phyloP scores from a whole-genome alignment of 2,329 filamentous ascomycete species.

The Fragosphaeria purpurea region DNA sequence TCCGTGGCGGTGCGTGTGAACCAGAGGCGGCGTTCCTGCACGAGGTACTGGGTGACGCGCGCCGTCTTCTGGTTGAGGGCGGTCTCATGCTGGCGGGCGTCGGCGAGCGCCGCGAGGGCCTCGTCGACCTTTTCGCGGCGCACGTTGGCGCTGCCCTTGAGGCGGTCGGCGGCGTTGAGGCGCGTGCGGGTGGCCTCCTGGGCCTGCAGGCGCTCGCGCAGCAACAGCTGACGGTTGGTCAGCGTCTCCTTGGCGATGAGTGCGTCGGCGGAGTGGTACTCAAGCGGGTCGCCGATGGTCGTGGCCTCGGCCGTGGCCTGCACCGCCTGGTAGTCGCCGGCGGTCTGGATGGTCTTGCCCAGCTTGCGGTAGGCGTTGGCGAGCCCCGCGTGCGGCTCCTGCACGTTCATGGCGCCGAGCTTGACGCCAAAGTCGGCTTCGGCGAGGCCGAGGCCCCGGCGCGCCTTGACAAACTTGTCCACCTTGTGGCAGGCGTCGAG shows the following conservation, averaged over 20 bases:
- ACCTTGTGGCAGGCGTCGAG: slow-evolving; percentile 98
- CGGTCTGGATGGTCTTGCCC: slow-evolving; percentile 84
- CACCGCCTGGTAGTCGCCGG: slow-evolving; percentile 90
- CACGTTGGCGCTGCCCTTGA: slow-evolving; percentile 79
- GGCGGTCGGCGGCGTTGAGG: slow-evolving; percentile 73
- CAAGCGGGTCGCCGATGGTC: slow-evolving; percentile 83
- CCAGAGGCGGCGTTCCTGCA: slow-evolving; percentile 85
- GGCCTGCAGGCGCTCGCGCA: slow-evolving; percentile 85
- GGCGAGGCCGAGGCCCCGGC: slow-evolving; percentile 80
- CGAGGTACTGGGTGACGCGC: slow-evolving; percentile 77
- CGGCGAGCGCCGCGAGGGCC: slow-evolving; percentile 82
- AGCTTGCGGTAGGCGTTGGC: slow-evolving; percentile 89
- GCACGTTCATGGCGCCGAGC: slow-evolving; percentile 72
- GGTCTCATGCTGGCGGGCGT: slow-evolving; percentile 71
- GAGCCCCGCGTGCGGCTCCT: slow-evolving; percentile 83
- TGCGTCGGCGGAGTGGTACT: slow-evolving; percentile 89
- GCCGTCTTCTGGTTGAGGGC: slow-evolving; percentile 79
- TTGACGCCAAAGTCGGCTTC: slow-evolving; percentile 93
- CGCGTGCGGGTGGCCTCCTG: slow-evolving; percentile 77
- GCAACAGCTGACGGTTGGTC: slow-evolving; percentile 92
- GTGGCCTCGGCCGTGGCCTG: slow-evolving; percentile 96
- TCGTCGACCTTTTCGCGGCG: slow-evolving; percentile 95
- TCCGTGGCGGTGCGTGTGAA: slow-evolving; percentile 80
- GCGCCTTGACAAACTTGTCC: slow-evolving; percentile 83
- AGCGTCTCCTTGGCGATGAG: slow-evolving; percentile 98